A percentile compares a stretch with the other conserved stretches of the same genome.
Evolutionary conservation across 2,329 filamentous ascomycete genomes (phyloP).

Genomic region (Colletotrichum noveboracense): DNA sequence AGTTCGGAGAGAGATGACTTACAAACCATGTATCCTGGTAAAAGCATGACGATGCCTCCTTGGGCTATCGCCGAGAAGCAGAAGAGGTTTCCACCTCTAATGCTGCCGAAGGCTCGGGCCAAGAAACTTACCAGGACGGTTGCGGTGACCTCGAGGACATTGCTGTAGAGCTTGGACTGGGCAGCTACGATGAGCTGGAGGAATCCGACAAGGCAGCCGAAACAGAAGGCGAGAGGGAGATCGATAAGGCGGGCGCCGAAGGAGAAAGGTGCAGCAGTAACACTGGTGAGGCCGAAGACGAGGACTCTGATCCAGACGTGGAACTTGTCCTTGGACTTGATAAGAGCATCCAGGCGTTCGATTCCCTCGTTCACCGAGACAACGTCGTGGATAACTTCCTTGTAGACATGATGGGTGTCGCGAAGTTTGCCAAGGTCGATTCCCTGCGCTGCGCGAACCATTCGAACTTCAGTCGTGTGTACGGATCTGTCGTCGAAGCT

Average conservation of each 20-base stretch:
- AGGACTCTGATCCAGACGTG: slow-evolving; percentile 58
- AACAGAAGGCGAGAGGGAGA: slow-evolving; percentile 71
- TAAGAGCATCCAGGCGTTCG: slow-evolving; percentile 56
- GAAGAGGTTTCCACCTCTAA: slow-evolving; percentile 55
- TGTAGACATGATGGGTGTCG: slow-evolving; percentile 67
- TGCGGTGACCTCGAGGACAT: slow-evolving; percentile 69
- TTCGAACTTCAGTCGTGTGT: slow-evolving; percentile 70
- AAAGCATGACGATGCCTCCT: slow-evolving; percentile 68
- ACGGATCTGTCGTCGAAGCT: slow-evolving; percentile 78
- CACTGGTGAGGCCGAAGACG: slow-evolving; percentile 76
- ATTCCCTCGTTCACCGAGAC: slow-evolving; percentile 64
- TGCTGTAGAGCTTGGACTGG: slow-evolving; percentile 69
- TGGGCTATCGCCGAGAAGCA: slow-evolving; percentile 72
- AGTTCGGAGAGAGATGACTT: slow-evolving; percentile 27
- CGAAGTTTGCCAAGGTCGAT: slow-evolving; percentile 67
- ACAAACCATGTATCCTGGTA: slow-evolving; percentile 69
- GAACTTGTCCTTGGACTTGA: slow-evolving; percentile 61
- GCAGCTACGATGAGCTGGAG: slow-evolving; percentile 75
- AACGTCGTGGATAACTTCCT: slow-evolving; percentile 67
- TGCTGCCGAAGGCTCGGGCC: slow-evolving; percentile 67
- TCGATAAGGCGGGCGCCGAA: slow-evolving; percentile 76
- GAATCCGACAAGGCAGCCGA: slow-evolving; percentile 73
- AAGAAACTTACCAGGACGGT: slow-evolving; percentile 67
- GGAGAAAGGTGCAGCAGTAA: slow-evolving; percentile 75
- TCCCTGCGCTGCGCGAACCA: slow-evolving; percentile 63